Base-by-base conservation (phyloP, 2,329 filamentous ascomycete genomes). In the Aspergillus caelatus region DNA sequence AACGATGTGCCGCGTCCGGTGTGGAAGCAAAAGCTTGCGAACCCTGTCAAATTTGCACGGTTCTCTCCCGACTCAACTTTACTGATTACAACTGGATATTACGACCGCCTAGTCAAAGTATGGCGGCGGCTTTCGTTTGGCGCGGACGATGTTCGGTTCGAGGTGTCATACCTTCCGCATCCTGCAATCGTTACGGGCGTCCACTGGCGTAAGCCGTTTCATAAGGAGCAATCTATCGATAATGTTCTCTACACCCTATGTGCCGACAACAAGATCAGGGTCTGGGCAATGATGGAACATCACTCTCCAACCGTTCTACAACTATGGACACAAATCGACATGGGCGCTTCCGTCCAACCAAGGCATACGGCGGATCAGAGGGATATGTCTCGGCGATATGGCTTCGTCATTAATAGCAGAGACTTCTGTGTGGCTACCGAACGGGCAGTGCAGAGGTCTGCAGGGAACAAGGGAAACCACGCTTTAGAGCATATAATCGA, bases 191-290 rank as follows among this genome's bases (percentile, higher is more conserved):
- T 99, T n/a, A 94, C 92, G 3, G 88, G 87, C 64, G 80, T 97
- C 64, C 89, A 94, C 75, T 99, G 96, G 96, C 89, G 92, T 54
- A 87, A 88, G 65, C 92, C 92, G 7, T 87, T 88, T 65, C 88
- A 95, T 72, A 80, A 88, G 16, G 92, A 94, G 41, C 91, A 96
- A 74, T 88, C 88, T 7, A 86, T 90, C 61, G 91, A 95, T 45
- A 95, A 97, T 77, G 90, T 96, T 0, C 84, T 99, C 1, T 98
- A 97, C 74, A 97, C 95, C 0, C 88, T 94, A 67, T 96, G 93
- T 70, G 85, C 88, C 16, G 95, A 99, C 75, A 89, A 90, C 62
- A 83, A 89, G 57, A 81, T 98, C 66, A 87, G 94, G 53, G 86
- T 97, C 46, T 99, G 94, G 94, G 89, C 90, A 0, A 86, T 90